phyloP scores from a whole-genome alignment of 2,329 filamentous ascomycete species.

The Pyrenophora teres region DNA sequence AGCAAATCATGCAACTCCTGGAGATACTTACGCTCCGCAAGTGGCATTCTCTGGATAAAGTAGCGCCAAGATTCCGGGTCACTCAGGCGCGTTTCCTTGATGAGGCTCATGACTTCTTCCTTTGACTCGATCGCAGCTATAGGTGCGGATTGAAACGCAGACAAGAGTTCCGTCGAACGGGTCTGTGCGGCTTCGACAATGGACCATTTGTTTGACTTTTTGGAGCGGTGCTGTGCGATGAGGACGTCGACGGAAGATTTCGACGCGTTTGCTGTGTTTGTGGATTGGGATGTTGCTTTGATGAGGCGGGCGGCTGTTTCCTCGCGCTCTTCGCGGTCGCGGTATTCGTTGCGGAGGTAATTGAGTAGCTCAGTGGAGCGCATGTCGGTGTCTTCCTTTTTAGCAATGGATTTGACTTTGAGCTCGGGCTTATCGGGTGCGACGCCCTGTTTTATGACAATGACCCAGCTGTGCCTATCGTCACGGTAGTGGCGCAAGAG shows the following conservation, averaged over 20 bases:
- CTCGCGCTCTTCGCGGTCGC: constrained; percentile 72
- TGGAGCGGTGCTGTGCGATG: constrained; percentile 78
- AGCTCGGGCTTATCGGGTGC: constrained; percentile 59
- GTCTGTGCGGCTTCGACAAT: constrained; percentile 78
- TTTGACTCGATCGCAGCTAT: constrained; percentile 87
- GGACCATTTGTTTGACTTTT: constrained; percentile 86
- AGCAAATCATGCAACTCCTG: constrained; percentile 81
- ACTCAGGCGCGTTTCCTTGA: constrained; percentile 73
- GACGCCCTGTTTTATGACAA: constrained; percentile 81
- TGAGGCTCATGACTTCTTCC: constrained; percentile 77
- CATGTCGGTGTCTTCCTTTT: constrained; percentile 78
- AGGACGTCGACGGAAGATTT: constrained; percentile 77
- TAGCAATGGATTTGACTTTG: constrained; percentile 78
- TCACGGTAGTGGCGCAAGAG: constrained; percentile 76
- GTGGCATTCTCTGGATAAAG: constrained; percentile 76
- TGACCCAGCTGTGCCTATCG: constrained; percentile 81
- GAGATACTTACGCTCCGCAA: constrained; percentile 80
- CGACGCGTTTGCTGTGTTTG: constrained; percentile 16
- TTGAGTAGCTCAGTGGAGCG: constrained; percentile 71
- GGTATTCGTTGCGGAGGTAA: constrained; percentile 81
- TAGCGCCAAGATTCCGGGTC: constrained; percentile 84
- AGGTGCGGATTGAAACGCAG: constrained; percentile 74
- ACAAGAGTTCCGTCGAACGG: constrained; percentile 65
- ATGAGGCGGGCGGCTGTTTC: constrained; percentile 47
- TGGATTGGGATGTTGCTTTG: constrained; percentile 26